These are phyloP conservation scores for Phialophora chinensis DNA, from an alignment of 2,329 filamentous ascomycete genomes.

Conservation along the genomic window DNA sequence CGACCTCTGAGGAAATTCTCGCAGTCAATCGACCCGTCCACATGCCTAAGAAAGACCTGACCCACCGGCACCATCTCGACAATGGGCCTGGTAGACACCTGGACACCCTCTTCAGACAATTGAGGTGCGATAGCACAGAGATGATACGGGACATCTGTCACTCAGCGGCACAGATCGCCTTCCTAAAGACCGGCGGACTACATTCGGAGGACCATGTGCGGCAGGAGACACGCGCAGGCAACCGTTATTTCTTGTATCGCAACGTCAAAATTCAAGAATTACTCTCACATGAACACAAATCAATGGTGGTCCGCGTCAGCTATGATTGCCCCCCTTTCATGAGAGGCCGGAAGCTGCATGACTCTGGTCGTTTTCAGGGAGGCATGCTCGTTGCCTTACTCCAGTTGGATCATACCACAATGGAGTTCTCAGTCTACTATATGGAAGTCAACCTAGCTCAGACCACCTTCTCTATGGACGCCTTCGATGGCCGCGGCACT, in stretches of 20 bases:
- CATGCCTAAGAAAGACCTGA: slow-evolving; percentile 44
- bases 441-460: slow-evolving; percentile 38
- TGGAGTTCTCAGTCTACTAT: slow-evolving; percentile 40
- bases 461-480: slow-evolving; percentile 37
- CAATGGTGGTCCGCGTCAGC: slow-evolving; percentile 40
- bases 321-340: slow-evolving; percentile 42
- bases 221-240: slow-evolving; percentile 31
- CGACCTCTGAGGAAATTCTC: slow-evolving; percentile 46
- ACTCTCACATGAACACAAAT: slow-evolving; percentile 35
- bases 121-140: slow-evolving; percentile 46
- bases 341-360: slow-evolving; percentile 38
- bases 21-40: slow-evolving; percentile 42
- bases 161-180: slow-evolving; percentile 36
- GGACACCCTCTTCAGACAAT: slow-evolving; percentile 48
- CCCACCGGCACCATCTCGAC: slow-evolving; percentile 39
- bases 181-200: slow-evolving; percentile 16
- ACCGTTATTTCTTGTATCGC: slow-evolving; percentile 32
- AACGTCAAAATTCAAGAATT: slow-evolving; percentile 32
- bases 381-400: slow-evolving; percentile 44
- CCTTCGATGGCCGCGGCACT: slow-evolving; percentile 22
- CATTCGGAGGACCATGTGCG: slow-evolving; percentile 3
- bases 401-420: slow-evolving; percentile 37
- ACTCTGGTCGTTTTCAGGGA: slow-evolving; percentile 39
- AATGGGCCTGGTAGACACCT: slow-evolving; percentile 42
- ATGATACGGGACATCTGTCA: slow-evolving; percentile 44